Conservation (phyloP, 2,329 filamentous ascomycete genomes). For the Claviceps sp. region DNA sequence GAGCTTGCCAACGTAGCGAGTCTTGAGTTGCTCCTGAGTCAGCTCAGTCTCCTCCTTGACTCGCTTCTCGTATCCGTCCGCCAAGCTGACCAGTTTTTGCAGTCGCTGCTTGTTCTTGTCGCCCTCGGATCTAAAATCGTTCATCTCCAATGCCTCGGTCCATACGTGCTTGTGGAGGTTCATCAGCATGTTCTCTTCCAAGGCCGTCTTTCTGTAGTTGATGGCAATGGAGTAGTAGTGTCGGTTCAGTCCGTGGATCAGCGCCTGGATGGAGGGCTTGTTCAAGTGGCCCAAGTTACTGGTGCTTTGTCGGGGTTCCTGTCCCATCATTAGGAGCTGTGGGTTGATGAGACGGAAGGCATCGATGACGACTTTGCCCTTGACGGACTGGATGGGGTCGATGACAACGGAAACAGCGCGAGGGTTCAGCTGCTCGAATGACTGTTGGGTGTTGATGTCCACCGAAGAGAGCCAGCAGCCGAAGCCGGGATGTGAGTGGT, state of each 20-base stretch:
- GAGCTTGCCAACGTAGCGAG: constrained; percentile 94
- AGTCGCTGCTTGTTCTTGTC: constrained; percentile 77
- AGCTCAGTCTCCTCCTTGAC: constrained; percentile 98
- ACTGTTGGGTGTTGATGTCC: constrained; percentile 99
- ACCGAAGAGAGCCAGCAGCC: constrained; percentile 98
- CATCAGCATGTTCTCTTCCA: constrained; percentile 99
- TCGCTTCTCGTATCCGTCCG: constrained; percentile 95
- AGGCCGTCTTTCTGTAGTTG: constrained; percentile 91
- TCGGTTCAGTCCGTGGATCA: constrained; percentile 94
- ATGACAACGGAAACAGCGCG: constrained; percentile 96
- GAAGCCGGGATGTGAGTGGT: constrained; percentile 97
- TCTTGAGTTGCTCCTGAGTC: constrained; percentile 95
- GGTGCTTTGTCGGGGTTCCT: constrained; percentile 94
- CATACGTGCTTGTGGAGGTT: constrained; percentile 99
- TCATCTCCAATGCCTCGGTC: constrained; percentile 96
- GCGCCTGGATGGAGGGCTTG: constrained; percentile 98
- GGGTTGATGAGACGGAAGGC: constrained; percentile 98
- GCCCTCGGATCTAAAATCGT: constrained; percentile 79
- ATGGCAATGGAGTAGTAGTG: constrained; percentile 99
- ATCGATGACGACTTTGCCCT: constrained; percentile 98
- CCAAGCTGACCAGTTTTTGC: constrained; percentile 73
- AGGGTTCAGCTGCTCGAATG: constrained; percentile 96
- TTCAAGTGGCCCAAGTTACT: constrained; percentile 96
- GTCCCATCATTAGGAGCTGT: constrained; percentile 92
- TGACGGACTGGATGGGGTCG: constrained; percentile 97